A percentile compares a stretch with the other conserved stretches of the same genome.
Conservation (phyloP, 2,329 filamentous ascomycete genomes). For the Fusarium armeniacum region DNA sequence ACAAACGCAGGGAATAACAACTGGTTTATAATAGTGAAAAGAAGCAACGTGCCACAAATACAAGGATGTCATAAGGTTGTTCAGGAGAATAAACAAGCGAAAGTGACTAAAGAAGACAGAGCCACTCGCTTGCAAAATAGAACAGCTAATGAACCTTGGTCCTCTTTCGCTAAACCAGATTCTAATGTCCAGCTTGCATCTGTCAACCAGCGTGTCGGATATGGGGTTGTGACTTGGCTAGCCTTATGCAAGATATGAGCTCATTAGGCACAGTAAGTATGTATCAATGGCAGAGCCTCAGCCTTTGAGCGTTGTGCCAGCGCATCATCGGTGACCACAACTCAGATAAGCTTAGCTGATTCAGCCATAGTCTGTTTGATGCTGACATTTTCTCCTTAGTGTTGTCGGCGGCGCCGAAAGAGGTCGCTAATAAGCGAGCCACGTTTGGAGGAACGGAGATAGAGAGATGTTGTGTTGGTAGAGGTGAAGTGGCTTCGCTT, state of each 20-base stretch:
- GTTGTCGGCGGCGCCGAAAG: slow-evolving; percentile 13
- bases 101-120: background rate
- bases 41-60: background rate
- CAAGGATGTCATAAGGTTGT: background rate
- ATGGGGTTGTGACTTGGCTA: background rate
- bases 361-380: slow-evolving; percentile 9
- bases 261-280: background rate
- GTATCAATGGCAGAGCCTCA: slow-evolving; percentile 18
- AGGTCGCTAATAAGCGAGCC: background rate
- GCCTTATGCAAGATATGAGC: slow-evolving; percentile 4
- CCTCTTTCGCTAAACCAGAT: slow-evolving; percentile 4
- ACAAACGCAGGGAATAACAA: background rate
- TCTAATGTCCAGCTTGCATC: slow-evolving; percentile 3
- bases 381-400: slow-evolving; percentile 2
- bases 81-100: background rate
- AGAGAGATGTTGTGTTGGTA: too few species aligned
- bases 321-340: background rate
- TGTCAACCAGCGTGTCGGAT: slow-evolving; percentile 5
- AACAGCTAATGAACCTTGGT: background rate
- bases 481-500: background rate
- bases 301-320: background rate
- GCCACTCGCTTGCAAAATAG: slow-evolving; percentile 1
- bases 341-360: slow-evolving; percentile 4
- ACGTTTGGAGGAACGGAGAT: background rate
- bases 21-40: background rate